phyloP scores from a whole-genome alignment of 116 monocot species.

The Posidonia oceanica region DNA sequence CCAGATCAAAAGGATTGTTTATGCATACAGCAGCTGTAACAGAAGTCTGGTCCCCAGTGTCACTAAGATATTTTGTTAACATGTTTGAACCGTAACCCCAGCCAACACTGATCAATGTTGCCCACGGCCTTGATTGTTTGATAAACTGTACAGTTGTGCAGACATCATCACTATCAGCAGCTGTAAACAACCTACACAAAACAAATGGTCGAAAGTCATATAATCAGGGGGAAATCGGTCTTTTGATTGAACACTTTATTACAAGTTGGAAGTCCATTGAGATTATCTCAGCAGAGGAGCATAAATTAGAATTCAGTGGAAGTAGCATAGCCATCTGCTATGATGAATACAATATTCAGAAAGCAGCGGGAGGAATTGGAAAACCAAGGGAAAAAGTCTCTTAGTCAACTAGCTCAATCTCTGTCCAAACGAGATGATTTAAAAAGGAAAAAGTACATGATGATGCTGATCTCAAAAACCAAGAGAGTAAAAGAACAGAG shows the following conservation, averaged over 20 bases:
- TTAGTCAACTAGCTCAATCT: too few species aligned
- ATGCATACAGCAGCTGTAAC: slow-evolving; percentile 88
- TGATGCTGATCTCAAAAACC: too few species aligned
- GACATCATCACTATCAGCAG: slow-evolving; percentile 98
- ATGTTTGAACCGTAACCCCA: slow-evolving; percentile 97
- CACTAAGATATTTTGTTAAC: slow-evolving; percentile 87
- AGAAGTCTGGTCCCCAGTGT: slow-evolving; percentile 69
- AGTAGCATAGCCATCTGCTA: too few species aligned
- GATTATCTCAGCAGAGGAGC: too few species aligned
- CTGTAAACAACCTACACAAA: slow-evolving; percentile 95
- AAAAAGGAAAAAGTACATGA: too few species aligned
- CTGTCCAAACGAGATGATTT: too few species aligned
- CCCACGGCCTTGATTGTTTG: slow-evolving; percentile 60
- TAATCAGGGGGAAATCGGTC: background rate
- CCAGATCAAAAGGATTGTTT: slow-evolving; percentile 87
- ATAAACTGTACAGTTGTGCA: slow-evolving; percentile 58
- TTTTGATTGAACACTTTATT: background rate
- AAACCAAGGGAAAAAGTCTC: too few species aligned
- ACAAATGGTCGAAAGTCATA: slow-evolving; percentile 3
- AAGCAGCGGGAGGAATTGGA: too few species aligned
- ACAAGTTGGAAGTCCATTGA: too few species aligned
- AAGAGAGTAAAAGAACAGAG: too few species aligned
- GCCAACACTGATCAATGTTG: slow-evolving; percentile 63
- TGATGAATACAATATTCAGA: too few species aligned
- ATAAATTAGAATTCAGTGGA: too few species aligned